Conservation (phyloP, 2,329 filamentous ascomycete species). For the Aspergillus intermedius region DNA sequence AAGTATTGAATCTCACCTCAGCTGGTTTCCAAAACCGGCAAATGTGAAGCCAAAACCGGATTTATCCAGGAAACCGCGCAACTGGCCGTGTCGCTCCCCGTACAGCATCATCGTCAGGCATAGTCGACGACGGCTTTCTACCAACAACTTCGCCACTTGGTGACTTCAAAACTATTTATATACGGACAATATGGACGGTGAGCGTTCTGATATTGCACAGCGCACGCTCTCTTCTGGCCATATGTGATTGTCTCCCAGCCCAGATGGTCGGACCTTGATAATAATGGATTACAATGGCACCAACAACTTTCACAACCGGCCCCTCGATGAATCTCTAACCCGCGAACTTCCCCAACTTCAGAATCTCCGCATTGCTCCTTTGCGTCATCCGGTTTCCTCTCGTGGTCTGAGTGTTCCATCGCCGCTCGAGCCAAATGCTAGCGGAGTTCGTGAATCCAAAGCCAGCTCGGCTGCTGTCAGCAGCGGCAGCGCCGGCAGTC, state of each 20-base stretch:
- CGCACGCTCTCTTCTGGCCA: conserved; percentile 3
- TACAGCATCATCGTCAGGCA: neutral
- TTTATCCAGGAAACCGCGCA: neutral
- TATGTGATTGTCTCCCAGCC: conserved; percentile 7
- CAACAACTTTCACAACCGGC: conserved; percentile 17
- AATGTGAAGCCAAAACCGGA: neutral
- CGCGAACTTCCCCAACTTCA: conserved; percentile 38
- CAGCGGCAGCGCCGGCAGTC: conserved; percentile 20
- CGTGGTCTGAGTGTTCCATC: conserved; percentile 36
- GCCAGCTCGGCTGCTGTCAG: conserved; percentile 21
- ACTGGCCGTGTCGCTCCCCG: neutral
- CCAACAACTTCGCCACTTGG: neutral
- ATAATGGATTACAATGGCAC: conserved; percentile 27
- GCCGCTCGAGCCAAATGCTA: conserved; percentile 41
- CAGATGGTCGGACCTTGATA: conserved; percentile 10
- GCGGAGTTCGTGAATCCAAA: conserved; percentile 25
- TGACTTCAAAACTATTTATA: conserved; percentile 1
- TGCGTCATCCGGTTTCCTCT: conserved; percentile 41
- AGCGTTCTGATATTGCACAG: neutral
- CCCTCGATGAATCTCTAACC: conserved; percentile 35
- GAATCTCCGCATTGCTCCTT: conserved; percentile 41
- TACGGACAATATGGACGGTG: conserved; percentile 2
- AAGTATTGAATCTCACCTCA: too few relatives aligned
- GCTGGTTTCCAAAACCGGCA: neutral
- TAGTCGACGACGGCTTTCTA: neutral